Percentiles rank a stretch among this genome's conserved stretches.
These are phyloP conservation scores for Phyllostachys edulis DNA, from an alignment of 176 grass and related monocot genomes.

Conservation along the genomic window DNA sequence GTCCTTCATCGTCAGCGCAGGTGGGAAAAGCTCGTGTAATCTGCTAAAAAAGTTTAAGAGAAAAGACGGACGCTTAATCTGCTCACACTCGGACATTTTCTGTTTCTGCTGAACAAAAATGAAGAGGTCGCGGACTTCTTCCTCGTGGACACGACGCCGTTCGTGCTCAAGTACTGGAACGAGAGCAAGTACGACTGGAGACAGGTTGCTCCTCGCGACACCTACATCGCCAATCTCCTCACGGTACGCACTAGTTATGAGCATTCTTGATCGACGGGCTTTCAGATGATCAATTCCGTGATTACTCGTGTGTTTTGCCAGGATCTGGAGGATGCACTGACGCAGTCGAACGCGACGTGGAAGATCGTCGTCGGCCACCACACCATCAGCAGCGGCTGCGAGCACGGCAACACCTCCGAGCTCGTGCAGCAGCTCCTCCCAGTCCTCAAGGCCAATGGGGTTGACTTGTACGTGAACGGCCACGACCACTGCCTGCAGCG, in stretches of 20 bases:
- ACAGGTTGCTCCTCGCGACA: conserved; percentile 64
- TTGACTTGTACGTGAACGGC: conserved; percentile 73
- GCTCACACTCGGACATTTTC: not conserved
- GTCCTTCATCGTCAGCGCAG: conserved; percentile 47
- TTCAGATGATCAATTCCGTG: not conserved
- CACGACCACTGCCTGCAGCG: conserved; percentile 86
- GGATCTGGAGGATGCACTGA: conserved; percentile 58
- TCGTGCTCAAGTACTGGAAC: conserved; percentile 79
- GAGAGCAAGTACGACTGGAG: conserved; percentile 83
- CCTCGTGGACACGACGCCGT: conserved; percentile 73
- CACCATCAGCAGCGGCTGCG: conserved; percentile 78
- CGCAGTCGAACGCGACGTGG: conserved; percentile 61
- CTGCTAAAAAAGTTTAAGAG: no score
- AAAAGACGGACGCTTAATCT: no score
- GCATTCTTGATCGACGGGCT: not conserved
- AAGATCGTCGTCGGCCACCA: conserved; percentile 96
- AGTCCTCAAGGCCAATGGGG: conserved; percentile 60
- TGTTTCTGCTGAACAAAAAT: not conserved
- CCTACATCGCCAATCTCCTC: conserved; percentile 57
- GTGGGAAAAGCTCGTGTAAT: not conserved
- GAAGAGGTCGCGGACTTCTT: conserved; percentile 65
- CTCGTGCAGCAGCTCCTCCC: conserved; percentile 65
- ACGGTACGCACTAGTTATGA: conserved; percentile 5
- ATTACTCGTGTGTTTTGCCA: not conserved
- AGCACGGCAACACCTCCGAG: conserved; percentile 84